Conservation (phyloP, 2,329 filamentous ascomycete species). For the Beauveria asiatica region DNA sequence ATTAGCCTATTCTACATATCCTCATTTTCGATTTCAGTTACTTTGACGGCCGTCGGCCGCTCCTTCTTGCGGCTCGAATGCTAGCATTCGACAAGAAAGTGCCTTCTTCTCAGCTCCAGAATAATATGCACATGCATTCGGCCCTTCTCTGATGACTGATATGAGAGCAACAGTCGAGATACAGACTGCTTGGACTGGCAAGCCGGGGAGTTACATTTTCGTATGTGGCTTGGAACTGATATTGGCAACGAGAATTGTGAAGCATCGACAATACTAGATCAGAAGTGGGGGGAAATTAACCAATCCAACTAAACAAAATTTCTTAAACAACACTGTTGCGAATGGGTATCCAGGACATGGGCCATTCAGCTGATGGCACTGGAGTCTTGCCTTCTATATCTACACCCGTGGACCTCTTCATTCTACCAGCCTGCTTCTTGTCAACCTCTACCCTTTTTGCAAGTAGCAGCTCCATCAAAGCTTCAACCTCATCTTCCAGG, state of each 20-base stretch:
- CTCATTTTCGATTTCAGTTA: too few species aligned
- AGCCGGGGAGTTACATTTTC: too few species aligned
- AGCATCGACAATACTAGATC: neutral
- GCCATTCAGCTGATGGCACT: neutral
- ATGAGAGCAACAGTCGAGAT: too few species aligned
- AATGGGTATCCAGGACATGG: slow-evolving; percentile 5
- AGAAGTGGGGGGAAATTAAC: neutral
- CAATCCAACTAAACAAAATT: neutral
- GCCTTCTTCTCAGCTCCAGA: neutral
- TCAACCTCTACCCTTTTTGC: neutral
- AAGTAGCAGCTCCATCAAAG: neutral
- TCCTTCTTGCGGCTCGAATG: too few species aligned
- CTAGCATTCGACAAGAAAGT: too few species aligned
- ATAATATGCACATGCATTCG: neutral
- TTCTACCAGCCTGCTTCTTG: neutral
- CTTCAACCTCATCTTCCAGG: neutral
- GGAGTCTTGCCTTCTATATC: neutral
- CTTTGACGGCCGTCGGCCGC: too few species aligned
- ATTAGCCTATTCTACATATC: too few species aligned
- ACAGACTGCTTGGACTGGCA: too few species aligned
- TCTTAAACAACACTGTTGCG: neutral
- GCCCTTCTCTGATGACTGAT: neutral
- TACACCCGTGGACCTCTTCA: neutral
- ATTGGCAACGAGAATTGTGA: neutral
- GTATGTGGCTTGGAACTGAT: neutral